Percentiles rank a stretch among this genome's conserved stretches.
These are phyloP conservation scores for Ambrosia hybrid DNA, from an alignment of 140 eudicot species.

Conservation along the genomic window DNA sequence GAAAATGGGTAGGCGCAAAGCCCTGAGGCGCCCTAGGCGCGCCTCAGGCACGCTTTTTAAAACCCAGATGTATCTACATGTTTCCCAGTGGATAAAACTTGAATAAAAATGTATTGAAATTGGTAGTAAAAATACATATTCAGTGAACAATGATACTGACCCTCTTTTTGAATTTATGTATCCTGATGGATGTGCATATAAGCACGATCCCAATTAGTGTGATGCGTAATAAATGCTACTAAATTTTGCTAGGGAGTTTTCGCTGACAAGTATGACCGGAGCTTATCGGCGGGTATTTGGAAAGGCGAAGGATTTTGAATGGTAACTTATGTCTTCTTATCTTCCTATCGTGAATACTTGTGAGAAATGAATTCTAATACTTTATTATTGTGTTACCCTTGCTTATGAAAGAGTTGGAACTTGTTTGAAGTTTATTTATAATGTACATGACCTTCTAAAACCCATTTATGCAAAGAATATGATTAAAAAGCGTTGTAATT, in stretches of 20 bases:
- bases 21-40: too few relatives aligned
- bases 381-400: too few relatives aligned
- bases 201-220: background rate
- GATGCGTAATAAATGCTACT: slow-evolving; percentile 16
- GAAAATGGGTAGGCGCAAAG: too few relatives aligned
- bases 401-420: too few relatives aligned
- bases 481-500: too few relatives aligned
- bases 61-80: background rate
- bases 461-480: too few relatives aligned
- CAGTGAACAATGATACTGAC: background rate
- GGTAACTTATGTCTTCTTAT: slow-evolving; percentile 43
- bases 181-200: slow-evolving; percentile 3
- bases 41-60: too few relatives aligned
- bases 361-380: background rate
- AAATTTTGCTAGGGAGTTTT: slow-evolving; percentile 65
- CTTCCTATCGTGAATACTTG: background rate
- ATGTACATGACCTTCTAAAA: too few relatives aligned
- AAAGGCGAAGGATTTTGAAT: slow-evolving; percentile 78
- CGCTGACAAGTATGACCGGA: slow-evolving; percentile 82
- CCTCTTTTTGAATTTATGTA: background rate
- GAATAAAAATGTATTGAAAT: background rate
- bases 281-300: slow-evolving; percentile 88
- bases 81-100: slow-evolving; percentile 6
- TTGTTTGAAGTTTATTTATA: too few relatives aligned
- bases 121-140: slow-evolving; percentile 8